phyloP scores from a whole-genome alignment of 176 grass and related monocot genomes.

The Eremochloa ophiuroides region DNA sequence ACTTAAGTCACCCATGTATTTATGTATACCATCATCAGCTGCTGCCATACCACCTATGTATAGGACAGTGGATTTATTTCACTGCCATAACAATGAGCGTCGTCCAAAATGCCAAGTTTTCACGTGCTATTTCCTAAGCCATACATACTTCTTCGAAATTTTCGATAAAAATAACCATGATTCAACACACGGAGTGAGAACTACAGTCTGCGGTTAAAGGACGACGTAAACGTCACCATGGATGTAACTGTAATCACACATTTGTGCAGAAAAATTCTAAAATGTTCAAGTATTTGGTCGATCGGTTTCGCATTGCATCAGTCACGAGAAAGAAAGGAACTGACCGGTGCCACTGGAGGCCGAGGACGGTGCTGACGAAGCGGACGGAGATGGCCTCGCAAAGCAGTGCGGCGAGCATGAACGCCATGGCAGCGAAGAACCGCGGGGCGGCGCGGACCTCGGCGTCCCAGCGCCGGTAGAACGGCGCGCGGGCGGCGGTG shows the following conservation, averaged over 20 bases:
- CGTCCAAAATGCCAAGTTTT: neutral
- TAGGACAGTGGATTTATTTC: neutral
- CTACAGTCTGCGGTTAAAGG: neutral
- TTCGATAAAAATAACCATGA: neutral
- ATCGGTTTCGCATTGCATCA: neutral
- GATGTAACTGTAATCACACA: neutral
- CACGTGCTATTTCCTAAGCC: neutral
- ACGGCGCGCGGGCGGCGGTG: constrained; percentile 44
- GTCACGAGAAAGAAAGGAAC: neutral
- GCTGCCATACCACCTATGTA: neutral
- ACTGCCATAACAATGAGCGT: neutral
- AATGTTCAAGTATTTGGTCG: neutral
- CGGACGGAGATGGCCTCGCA: constrained; percentile 75
- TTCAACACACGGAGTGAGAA: neutral
- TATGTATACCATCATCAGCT: neutral
- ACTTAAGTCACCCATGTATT: neutral
- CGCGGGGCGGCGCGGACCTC: constrained; percentile 73
- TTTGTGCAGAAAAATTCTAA: neutral
- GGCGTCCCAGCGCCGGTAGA: constrained; percentile 77
- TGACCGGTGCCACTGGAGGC: constrained; percentile 86
- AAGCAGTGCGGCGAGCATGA: constrained; percentile 70
- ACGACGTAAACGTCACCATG: neutral
- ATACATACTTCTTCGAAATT: neutral
- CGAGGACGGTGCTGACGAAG: constrained; percentile 79
- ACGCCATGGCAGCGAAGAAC: constrained; percentile 65